Base-by-base conservation (phyloP, 805 yeast species). In the Debaryomyces castellii region DNA sequence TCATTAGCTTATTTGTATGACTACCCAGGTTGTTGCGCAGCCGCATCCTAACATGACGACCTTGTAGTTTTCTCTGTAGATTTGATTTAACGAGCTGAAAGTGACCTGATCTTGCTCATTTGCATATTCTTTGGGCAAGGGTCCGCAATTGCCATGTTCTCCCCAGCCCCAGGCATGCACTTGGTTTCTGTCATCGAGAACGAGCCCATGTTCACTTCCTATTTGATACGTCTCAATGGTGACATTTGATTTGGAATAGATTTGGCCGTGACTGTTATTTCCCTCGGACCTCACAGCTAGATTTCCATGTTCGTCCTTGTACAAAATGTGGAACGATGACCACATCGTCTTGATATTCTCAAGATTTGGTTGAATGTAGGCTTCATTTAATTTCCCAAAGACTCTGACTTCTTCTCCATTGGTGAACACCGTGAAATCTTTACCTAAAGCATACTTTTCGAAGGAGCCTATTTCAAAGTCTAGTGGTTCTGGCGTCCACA, bases 161-260 rank as follows among this genome's bases (percentile, higher is more conserved):
- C 97, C 97, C 99, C 99, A 92, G 0, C 99, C 99, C 98, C 98
- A 94, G 2, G 91, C 77, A 44, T 58, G 68, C 0, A 90, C 83
- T 7, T 46, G 41, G 33, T 63, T 53, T 12, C 59, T 51, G 1
- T 38, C n/a, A 1, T 54, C 42, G 5, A 63, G 58, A 9, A 79
- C 54, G 14, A 90, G 55, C 0, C 94, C 95, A 63, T 92, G 99
- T 59, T 92, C 98, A 62, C 96, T 88, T 0, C 99, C 99, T 5
- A 80, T 74, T 1, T 73, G 69, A 43, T 71, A 69, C 6, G 47
- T 28, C 20, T 47, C 40, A 25, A 59, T 48, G 8, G 38, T 32
- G 3, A 30, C 24, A 4, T 38, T 41, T 1, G 40, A 17, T 5
- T 22, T n/a, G 9, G 71, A 65, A 50, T 44, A 72, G 12, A 75